Conservation (phyloP, 371 early-diverging fungal species). For the Rhizopus arrhizus region DNA sequence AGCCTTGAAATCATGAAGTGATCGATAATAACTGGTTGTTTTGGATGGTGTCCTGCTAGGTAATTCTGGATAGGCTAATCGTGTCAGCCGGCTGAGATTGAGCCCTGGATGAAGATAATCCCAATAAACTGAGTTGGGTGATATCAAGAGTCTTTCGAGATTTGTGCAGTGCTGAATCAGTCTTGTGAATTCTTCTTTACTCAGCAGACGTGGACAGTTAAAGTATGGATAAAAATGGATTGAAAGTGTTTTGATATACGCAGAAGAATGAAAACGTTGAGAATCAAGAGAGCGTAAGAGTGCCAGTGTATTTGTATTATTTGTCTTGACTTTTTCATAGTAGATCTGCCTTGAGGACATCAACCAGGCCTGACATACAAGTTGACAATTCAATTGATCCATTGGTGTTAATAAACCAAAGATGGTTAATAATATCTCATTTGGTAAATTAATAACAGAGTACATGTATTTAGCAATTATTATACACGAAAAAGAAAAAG, state of each 20-base stretch:
- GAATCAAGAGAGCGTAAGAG: slow-evolving; percentile 7
- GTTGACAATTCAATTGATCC: slow-evolving; percentile 11
- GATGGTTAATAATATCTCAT: slow-evolving; percentile 11
- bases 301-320: slow-evolving; percentile 4
- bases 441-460: not conserved
- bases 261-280: not conserved
- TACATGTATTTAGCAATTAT: not conserved
- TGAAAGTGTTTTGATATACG: not conserved
- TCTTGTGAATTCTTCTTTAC: not conserved
- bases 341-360: slow-evolving; percentile 1
- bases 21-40: slow-evolving; percentile 10
- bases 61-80: not conserved
- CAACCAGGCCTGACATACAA: slow-evolving; percentile 13
- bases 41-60: slow-evolving; percentile 1
- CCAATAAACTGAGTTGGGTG: slow-evolving; percentile 4
- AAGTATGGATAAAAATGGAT: slow-evolving; percentile 12
- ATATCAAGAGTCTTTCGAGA: not conserved
- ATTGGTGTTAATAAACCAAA: slow-evolving; percentile 1
- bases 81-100: not conserved
- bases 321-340: slow-evolving; percentile 10
- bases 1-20: slow-evolving; percentile 7
- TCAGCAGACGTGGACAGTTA: not conserved
- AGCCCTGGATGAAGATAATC: not conserved
- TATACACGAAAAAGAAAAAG: not conserved
- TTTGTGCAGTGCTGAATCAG: slow-evolving; percentile 1